Conservation (phyloP, 768 basidiomycete species). For the Podaxis sp. region DNA sequence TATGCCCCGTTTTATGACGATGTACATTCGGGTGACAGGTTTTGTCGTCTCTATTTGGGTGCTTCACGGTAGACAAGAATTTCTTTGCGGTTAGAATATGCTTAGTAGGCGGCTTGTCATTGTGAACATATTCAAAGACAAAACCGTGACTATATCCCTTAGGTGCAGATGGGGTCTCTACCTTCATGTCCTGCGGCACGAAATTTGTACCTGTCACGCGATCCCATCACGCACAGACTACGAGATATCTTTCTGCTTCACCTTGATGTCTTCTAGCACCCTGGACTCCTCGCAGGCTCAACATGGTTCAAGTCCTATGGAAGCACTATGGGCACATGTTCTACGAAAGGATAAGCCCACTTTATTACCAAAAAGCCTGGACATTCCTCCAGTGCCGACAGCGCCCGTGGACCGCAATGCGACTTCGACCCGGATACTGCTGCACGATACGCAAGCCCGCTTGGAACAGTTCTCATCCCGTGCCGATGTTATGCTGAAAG, state of each 20-base stretch:
- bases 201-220: conserved; percentile 17
- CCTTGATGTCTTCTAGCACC: neutral
- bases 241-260: neutral
- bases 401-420: conserved; percentile 63
- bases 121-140: no score
- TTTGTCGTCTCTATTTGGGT: no score
- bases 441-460: conserved; percentile 73
- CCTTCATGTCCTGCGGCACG: conserved; percentile 17
- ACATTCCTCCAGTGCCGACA: conserved; percentile 35
- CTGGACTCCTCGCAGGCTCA: neutral
- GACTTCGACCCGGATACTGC: conserved; percentile 68
- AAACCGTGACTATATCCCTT: no score
- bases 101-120: no score
- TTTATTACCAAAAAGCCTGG: conserved; percentile 23
- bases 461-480: conserved; percentile 65
- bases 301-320: conserved; percentile 2
- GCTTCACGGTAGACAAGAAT: no score
- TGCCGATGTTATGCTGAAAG: conserved; percentile 50
- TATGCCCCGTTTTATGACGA: no score
- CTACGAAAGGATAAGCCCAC: conserved; percentile 42
- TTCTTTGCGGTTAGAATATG: no score
- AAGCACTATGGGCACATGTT: conserved; percentile 58
- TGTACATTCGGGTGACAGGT: no score
- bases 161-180: no score
- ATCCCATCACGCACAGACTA: neutral